Evolutionary conservation across 805 yeast species (phyloP).

Genomic region (Ogataea nakhonphanomensis): DNA sequence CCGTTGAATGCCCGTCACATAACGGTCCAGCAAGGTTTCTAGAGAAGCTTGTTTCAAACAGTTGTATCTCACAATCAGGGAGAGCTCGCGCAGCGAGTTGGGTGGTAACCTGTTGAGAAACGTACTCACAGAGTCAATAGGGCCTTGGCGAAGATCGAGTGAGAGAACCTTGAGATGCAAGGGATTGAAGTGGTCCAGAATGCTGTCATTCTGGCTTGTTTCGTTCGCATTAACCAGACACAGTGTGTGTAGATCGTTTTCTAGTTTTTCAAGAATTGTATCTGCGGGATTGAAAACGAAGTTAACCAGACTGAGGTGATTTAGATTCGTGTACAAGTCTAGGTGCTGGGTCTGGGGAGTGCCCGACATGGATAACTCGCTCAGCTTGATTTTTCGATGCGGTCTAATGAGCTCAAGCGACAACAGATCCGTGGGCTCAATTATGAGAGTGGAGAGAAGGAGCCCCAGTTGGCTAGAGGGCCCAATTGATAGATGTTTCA

Average conservation of each 20-base stretch:
- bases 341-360: constrained; percentile 3
- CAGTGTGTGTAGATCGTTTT: constrained; percentile 13
- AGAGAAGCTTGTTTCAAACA: constrained; percentile 15
- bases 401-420: constrained; percentile 10
- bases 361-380: constrained; percentile 12
- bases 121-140: constrained; percentile 17
- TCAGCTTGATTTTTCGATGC: constrained; percentile 10
- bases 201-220: constrained; percentile 11
- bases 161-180: constrained; percentile 9
- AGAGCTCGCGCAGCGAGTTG: constrained; percentile 24
- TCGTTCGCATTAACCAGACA: constrained; percentile 17
- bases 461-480: constrained; percentile 10
- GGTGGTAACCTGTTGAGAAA: constrained; percentile 14
- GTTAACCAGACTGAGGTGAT: constrained; percentile 13
- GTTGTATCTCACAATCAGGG: constrained; percentile 23
- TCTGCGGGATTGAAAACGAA: constrained; percentile 8
- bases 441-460: background rate
- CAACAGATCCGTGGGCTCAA: background rate
- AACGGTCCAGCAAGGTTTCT: constrained; percentile 16
- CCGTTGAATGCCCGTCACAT: constrained; percentile 14
- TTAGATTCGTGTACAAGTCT: constrained; percentile 2
- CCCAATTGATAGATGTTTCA: constrained; percentile 12
- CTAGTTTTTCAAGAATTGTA: constrained; percentile 2
- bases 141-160: constrained; percentile 23
- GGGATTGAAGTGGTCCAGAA: constrained; percentile 15